A percentile compares a stretch with the other conserved stretches of the same genome.
Evolutionary conservation across 2,329 filamentous ascomycete genomes (phyloP).

Genomic region (Beauveria australis): DNA sequence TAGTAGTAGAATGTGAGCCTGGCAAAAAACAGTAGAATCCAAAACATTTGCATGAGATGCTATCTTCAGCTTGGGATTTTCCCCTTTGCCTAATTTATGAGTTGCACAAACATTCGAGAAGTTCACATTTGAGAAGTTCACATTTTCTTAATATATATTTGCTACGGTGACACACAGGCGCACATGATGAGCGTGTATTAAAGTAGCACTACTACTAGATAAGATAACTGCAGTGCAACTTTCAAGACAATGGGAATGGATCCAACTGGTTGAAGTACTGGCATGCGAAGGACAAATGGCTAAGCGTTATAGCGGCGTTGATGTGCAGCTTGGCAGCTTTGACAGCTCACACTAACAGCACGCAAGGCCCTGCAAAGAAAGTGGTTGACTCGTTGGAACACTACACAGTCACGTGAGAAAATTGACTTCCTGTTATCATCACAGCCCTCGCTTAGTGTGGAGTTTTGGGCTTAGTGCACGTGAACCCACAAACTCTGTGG

Average conservation of each 20-base stretch:
- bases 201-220: not conserved
- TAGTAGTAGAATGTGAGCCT: conserved; percentile 16
- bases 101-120: too few species aligned
- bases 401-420: conserved; percentile 18
- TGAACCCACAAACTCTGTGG: conserved; percentile 34
- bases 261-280: not conserved
- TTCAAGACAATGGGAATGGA: not conserved
- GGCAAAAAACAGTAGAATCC: not conserved
- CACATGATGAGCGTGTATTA: too few species aligned
- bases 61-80: not conserved
- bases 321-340: not conserved
- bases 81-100: not conserved
- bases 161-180: too few species aligned
- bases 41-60: not conserved
- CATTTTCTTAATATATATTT: too few species aligned
- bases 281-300: not conserved
- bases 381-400: not conserved
- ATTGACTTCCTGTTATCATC: conserved; percentile 18
- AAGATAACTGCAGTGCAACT: not conserved
- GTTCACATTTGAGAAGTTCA: too few species aligned
- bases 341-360: not conserved
- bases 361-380: too few species aligned
- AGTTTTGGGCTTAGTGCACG: conserved; percentile 26
- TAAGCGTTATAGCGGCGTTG: not conserved
- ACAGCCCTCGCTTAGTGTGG: conserved; percentile 34